Evolutionary conservation across 2,329 filamentous ascomycete genomes (phyloP).

Genomic region (Thelonectria blattea): DNA sequence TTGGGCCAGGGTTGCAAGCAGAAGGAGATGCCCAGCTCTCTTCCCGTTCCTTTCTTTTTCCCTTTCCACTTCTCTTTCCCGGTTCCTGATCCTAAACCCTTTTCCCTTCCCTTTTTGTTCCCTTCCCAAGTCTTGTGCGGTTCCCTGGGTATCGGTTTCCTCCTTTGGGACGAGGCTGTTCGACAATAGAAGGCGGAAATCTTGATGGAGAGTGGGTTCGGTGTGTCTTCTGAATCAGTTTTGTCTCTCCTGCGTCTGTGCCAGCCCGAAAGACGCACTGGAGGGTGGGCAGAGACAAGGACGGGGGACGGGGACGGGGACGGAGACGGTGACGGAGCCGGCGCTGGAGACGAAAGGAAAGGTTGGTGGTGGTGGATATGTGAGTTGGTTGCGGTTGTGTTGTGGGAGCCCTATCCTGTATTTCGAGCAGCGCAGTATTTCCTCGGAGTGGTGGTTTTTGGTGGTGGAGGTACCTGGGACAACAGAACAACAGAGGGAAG

Average conservation of each 20-base stretch:
- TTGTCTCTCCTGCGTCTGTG: slow-evolving; percentile 23
- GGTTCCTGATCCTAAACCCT: background rate
- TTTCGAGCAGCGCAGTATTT: background rate
- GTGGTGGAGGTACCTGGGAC: background rate
- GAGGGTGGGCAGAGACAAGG: background rate
- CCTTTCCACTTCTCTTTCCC: background rate
- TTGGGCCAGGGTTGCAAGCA: background rate
- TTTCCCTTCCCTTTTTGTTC: background rate
- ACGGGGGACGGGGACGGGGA: slow-evolving; percentile 8
- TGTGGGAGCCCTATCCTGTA: slow-evolving; percentile 22
- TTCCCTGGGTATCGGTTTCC: background rate
- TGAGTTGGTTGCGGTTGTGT: slow-evolving; percentile 28
- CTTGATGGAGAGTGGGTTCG: slow-evolving; percentile 7
- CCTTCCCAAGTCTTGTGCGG: background rate
- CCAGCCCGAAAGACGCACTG: slow-evolving; percentile 17
- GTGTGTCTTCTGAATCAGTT: background rate
- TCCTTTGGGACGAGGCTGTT: background rate
- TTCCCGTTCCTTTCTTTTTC: background rate
- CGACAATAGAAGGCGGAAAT: slow-evolving; percentile 1
- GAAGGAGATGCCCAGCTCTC: background rate
- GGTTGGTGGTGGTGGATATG: slow-evolving; percentile 26
- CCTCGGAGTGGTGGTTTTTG: background rate
- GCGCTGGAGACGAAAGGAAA: slow-evolving; percentile 29
- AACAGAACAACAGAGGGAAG: background rate
- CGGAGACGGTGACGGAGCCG: background rate